Base-by-base conservation (phyloP, 2,329 filamentous ascomycete species). In the Hymenoscyphus salicellus region DNA sequence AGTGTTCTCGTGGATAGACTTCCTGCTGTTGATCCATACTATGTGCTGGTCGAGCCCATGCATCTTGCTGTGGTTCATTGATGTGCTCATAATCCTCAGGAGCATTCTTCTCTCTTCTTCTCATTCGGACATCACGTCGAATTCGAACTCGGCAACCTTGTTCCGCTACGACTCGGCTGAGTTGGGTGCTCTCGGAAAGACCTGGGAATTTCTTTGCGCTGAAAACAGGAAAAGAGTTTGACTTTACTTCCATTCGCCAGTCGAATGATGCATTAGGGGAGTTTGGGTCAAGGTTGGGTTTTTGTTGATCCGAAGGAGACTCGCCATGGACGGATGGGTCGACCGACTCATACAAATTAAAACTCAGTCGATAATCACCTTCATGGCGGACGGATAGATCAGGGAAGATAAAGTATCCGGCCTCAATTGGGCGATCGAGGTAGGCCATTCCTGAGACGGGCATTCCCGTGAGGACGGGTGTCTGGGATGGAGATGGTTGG, bases 151-250 rank as follows among this genome's bases (percentile, higher is more conserved):
- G 92, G 77, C 95, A 98, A 65, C 95, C 95, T 78, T 99, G 95
- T 77, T 99, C 94, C 20, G 94, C 93, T 55, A 99, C 93, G 41
- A 92, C 90, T 68, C 93, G 90, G 78, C 93, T 97, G 59, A 98
- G 82, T 14, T 85, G 82, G 0, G 95, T 99, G 79, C 93, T 97
- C 77, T 95, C 92, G 55, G 91, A 89, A 65, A 98, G 81, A 20
- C 94, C 95, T 17, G 95, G 95, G 80, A 99, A 99, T 81, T 97
- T 98, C 87, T 98, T 99, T 60, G 95, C 95, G 72, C 93, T 97
- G 81, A 85, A 98, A 52, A 98, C 95, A 58, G 86, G 88, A 77
- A 99, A 98, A 0, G 91, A 87, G 14, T 84, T 80, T 0, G 95
- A 96, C 81, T 94, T 93, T 72, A 97, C 90, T 77, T 97, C 92